A percentile compares a stretch with the other conserved stretches of the same genome.
Evolutionary conservation across 257 asterid genomes (phyloP).

Genomic region (Solanum sejunctum): DNA sequence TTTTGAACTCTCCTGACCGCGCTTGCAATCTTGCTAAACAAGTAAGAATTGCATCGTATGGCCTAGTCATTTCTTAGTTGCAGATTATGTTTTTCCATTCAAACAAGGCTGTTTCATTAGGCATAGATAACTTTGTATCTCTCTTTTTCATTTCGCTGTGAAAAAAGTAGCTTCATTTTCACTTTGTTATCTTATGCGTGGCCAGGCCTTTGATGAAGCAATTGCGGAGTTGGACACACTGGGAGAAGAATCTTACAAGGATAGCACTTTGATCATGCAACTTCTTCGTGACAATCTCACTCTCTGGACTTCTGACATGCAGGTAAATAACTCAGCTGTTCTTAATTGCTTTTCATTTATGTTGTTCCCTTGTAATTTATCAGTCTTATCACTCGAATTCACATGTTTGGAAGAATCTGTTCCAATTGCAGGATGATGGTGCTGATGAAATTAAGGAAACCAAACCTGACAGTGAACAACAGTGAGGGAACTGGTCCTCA

Average conservation of each 20-base stretch:
- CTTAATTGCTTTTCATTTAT: neutral
- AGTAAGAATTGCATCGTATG: neutral
- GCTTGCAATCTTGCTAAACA: constrained; percentile 52
- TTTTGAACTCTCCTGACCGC: constrained; percentile 48
- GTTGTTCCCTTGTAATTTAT: neutral
- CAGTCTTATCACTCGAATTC: neutral
- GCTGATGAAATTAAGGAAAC: constrained; percentile 42
- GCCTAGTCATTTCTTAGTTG: neutral
- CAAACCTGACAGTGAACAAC: constrained; percentile 28
- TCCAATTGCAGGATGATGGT: constrained; percentile 32
- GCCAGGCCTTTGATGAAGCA: constrained; percentile 46
- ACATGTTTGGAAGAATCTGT: neutral
- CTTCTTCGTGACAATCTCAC: constrained; percentile 53
- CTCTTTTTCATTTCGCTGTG: neutral
- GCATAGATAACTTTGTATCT: neutral
- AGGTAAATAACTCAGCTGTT: constrained; percentile 12
- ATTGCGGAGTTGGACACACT: constrained; percentile 42
- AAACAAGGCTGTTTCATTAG: neutral
- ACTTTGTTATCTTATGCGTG: neutral
- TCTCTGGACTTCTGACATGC: constrained; percentile 47
- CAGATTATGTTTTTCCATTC: neutral
- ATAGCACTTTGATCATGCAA: constrained; percentile 40
- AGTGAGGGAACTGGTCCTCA: constrained; percentile 13
- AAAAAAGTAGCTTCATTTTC: neutral
- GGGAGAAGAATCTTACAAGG: constrained; percentile 30